phyloP scores from a whole-genome alignment of 2,329 filamentous ascomycete genomes.

The Verticillium alfalfae region DNA sequence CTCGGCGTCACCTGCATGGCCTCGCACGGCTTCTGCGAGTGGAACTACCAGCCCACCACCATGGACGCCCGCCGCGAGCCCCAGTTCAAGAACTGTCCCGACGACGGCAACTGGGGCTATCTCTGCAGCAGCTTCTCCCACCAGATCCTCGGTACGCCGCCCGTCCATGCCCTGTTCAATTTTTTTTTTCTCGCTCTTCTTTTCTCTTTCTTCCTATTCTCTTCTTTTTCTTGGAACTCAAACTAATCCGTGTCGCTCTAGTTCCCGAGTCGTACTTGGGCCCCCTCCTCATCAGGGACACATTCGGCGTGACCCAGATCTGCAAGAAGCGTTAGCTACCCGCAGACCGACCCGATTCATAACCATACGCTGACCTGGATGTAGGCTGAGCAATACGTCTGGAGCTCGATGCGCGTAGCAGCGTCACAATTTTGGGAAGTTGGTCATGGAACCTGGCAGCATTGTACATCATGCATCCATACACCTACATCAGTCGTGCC shows the following conservation, averaged over 20 bases:
- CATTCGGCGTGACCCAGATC: conserved; percentile 4
- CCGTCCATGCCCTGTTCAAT: too few species aligned
- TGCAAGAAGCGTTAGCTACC: not conserved
- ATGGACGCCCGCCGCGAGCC: conserved; percentile 4
- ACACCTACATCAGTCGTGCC: too few species aligned
- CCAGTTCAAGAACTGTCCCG: conserved; percentile 16
- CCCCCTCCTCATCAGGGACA: conserved; percentile 9
- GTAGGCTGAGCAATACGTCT: too few species aligned
- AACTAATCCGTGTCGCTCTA: not conserved
- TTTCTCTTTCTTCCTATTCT: too few species aligned
- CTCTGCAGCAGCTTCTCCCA: conserved; percentile 8
- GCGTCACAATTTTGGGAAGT: too few species aligned
- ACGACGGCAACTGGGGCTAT: conserved; percentile 13
- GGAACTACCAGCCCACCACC: conserved; percentile 4
- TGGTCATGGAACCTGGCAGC: too few species aligned
- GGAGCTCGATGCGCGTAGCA: too few species aligned
- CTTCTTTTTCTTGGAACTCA: too few species aligned
- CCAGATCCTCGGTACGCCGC: conserved; percentile 8
- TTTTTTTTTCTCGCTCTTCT: too few species aligned
- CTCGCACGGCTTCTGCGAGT: conserved; percentile 17
- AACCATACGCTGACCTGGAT: too few species aligned
- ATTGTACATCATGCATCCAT: too few species aligned
- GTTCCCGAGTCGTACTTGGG: conserved; percentile 19
- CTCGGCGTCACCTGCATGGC: conserved; percentile 14
- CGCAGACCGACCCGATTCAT: too few species aligned